Percentiles rank a stretch among this genome's conserved stretches.
Conservation (phyloP, 2,329 filamentous ascomycete species). For the Colletotrichum sidae region DNA sequence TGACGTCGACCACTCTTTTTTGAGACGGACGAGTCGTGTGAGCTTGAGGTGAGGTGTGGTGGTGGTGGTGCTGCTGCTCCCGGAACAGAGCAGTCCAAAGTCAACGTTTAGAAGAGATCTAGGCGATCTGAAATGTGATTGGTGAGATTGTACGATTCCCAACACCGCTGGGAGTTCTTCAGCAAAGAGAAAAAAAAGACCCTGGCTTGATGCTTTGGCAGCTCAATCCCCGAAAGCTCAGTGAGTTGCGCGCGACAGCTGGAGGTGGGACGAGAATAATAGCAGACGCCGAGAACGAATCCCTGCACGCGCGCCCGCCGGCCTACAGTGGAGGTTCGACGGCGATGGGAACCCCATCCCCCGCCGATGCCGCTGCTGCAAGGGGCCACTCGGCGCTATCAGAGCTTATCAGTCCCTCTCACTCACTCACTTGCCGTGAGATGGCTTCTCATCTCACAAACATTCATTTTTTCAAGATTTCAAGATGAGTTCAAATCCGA, state of each 20-base stretch:
- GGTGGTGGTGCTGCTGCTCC: too few relatives aligned
- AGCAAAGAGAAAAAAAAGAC: background rate
- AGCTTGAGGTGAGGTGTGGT: too few relatives aligned
- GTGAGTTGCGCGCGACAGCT: constrained; percentile 9
- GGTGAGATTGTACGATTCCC: constrained; percentile 29
- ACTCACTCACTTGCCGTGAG: background rate
- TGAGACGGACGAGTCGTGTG: too few relatives aligned
- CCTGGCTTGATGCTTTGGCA: constrained; percentile 12
- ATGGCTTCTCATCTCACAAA: too few relatives aligned
- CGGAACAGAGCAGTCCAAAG: too few relatives aligned
- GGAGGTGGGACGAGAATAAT: constrained; percentile 13
- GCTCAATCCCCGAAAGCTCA: constrained; percentile 32
- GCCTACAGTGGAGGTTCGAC: constrained; percentile 3
- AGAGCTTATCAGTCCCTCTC: constrained; percentile 28
- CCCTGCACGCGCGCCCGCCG: constrained; percentile 21
- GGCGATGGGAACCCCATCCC: background rate
- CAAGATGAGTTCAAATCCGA: constrained; percentile 27
- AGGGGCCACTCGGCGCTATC: constrained; percentile 26
- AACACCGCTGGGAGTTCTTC: too few relatives aligned
- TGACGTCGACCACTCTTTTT: constrained; percentile 22
- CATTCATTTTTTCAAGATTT: too few relatives aligned
- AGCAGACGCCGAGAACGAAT: constrained; percentile 31
- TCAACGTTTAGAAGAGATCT: too few relatives aligned
- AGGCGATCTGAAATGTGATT: constrained; percentile 10
- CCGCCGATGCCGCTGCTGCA: constrained; percentile 28